Conservation (phyloP, 768 basidiomycete species). For the Suillus variegatus region DNA sequence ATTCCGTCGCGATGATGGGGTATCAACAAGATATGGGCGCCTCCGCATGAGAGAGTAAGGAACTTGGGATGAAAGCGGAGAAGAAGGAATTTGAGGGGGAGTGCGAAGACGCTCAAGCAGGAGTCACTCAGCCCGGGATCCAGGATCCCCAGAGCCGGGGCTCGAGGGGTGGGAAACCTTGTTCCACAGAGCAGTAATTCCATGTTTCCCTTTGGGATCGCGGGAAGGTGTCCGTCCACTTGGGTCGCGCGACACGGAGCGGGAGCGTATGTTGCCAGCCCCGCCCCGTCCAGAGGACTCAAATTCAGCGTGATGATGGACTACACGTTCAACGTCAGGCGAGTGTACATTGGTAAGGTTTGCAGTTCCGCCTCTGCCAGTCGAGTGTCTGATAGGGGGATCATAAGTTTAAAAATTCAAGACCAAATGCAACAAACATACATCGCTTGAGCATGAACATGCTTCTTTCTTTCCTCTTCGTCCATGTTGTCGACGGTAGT, state of each 20-base stretch:
- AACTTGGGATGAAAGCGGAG: not conserved
- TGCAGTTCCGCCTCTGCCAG: constrained; percentile 68
- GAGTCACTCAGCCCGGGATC: not conserved
- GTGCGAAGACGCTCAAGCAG: constrained; percentile 1
- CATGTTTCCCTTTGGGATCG: constrained; percentile 25
- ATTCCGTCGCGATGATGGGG: not conserved
- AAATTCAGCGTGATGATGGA: constrained; percentile 26
- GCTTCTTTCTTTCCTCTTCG: constrained; percentile 35
- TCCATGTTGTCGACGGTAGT: constrained; percentile 29
- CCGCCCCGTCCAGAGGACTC: constrained; percentile 61
- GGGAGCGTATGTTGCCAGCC: constrained; percentile 57
- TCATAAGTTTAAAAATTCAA: constrained; percentile 8
- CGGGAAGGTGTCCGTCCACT: constrained; percentile 23
- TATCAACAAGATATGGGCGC: not conserved
- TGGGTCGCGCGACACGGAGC: constrained; percentile 36
- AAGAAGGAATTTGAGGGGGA: not conserved
- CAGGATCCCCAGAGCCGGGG: not conserved
- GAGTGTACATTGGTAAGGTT: constrained; percentile 48
- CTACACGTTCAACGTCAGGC: constrained; percentile 39
- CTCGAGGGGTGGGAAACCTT: constrained; percentile 26
- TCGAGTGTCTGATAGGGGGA: constrained; percentile 52
- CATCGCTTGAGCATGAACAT: constrained; percentile 38
- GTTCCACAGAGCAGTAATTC: constrained; percentile 31
- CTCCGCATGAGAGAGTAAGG: constrained; percentile 4
- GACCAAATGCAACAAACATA: constrained; percentile 30